These are phyloP conservation scores for Termitomyces sp. DNA, from an alignment of 768 basidiomycete species.

Conservation along the genomic window DNA sequence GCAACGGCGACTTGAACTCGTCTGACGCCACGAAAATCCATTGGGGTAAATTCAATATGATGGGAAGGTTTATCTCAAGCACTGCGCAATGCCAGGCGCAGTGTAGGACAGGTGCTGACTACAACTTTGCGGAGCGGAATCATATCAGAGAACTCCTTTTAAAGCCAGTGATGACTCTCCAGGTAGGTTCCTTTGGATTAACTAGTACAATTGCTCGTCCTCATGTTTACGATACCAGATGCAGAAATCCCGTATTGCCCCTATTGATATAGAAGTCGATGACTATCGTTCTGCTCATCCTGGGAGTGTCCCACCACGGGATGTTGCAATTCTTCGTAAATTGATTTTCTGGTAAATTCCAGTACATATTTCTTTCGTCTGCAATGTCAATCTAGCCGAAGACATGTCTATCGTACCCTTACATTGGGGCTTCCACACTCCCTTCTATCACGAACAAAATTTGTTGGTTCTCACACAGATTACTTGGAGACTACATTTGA, in stretches of 20 bases:
- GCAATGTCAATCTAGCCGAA: not conserved
- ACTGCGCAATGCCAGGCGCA: conserved; percentile 76
- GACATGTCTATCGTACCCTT: not conserved
- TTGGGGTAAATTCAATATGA: conserved; percentile 95
- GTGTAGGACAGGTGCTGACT: conserved; percentile 56
- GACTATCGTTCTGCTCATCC: conserved; percentile 26
- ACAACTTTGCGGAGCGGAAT: conserved; percentile 54
- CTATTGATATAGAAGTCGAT: conserved; percentile 42
- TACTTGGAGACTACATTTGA: not conserved
- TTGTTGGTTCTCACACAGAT: not conserved
- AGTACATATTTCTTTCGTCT: not conserved
- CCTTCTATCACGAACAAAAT: not conserved
- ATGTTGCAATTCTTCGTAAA: conserved; percentile 44
- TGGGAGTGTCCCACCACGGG: conserved; percentile 26
- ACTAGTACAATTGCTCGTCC: not conserved
- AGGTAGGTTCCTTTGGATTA: conserved; percentile 37
- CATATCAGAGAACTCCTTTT: conserved; percentile 53
- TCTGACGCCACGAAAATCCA: conserved; percentile 72
- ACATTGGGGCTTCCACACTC: not conserved
- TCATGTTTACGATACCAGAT: conserved; percentile 36
- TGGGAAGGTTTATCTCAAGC: conserved; percentile 78
- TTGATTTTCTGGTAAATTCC: conserved; percentile 39
- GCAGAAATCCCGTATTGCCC: conserved; percentile 60
- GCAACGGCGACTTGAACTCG: conserved; percentile 67
- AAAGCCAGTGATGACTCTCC: conserved; percentile 60